These are phyloP conservation scores for Mayamaea pseudoterrestris DNA, from an alignment of 108 stramenopile genomes.

Conservation along the genomic window DNA sequence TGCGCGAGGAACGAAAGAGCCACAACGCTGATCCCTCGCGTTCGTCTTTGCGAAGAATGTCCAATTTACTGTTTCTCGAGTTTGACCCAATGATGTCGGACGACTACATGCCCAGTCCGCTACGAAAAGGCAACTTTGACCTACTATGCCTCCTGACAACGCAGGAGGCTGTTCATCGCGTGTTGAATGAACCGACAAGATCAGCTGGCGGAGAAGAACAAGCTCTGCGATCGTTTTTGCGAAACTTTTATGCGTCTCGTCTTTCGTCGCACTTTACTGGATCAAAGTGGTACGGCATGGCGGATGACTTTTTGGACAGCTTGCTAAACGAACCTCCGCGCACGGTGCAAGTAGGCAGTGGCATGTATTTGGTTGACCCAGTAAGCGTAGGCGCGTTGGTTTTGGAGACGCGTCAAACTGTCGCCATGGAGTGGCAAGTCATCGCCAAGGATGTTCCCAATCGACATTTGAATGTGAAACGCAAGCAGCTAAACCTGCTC, in stretches of 20 bases:
- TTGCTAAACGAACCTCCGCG: slow-evolving; percentile 48
- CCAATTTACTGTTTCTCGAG: slow-evolving; percentile 53
- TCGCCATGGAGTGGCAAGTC: slow-evolving; percentile 46
- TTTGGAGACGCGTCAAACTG: slow-evolving; percentile 35
- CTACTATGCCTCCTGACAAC: slow-evolving; percentile 43
- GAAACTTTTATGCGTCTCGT: slow-evolving; percentile 39
- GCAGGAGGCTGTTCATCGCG: slow-evolving; percentile 43
- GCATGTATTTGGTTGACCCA: slow-evolving; percentile 45
- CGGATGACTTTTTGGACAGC: slow-evolving; percentile 75
- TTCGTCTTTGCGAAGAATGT: slow-evolving; percentile 61
- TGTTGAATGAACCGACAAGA: slow-evolving; percentile 31
- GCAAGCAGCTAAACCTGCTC: slow-evolving; percentile 13
- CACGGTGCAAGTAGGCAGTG: slow-evolving; percentile 17
- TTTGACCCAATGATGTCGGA: slow-evolving; percentile 20
- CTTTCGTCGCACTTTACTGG: slow-evolving; percentile 59
- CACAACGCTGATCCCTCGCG: slow-evolving; percentile 21
- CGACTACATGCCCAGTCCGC: slow-evolving; percentile 30
- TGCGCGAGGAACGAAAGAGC: slow-evolving; percentile 2
- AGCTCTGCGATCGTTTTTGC: slow-evolving; percentile 38
- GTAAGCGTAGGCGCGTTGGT: slow-evolving; percentile 40
- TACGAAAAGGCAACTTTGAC: slow-evolving; percentile 72
- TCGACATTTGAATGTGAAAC: slow-evolving; percentile 49
- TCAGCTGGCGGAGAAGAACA: slow-evolving; percentile 17
- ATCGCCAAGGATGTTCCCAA: slow-evolving; percentile 20
- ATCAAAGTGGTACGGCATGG: slow-evolving; percentile 41